Percentiles rank a stretch among this genome's conserved stretches.
These are phyloP conservation scores for Teratosphaeria zuluensis DNA, from an alignment of 2,329 filamentous ascomycete species.

Conservation along the genomic window DNA sequence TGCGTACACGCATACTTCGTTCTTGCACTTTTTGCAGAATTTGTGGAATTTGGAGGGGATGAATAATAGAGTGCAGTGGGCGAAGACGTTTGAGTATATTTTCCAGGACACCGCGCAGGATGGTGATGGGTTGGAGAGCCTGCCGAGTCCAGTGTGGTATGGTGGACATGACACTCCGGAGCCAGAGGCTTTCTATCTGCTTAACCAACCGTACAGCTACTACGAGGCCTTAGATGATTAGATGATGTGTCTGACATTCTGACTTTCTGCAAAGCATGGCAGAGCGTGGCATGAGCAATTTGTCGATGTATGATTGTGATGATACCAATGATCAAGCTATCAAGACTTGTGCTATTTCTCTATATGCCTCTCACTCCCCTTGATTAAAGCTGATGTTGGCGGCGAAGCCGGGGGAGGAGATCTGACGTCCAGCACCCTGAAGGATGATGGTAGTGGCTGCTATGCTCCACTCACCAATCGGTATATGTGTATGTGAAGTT, in stretches of 20 bases:
- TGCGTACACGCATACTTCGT: constrained; percentile 31
- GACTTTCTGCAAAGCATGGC: not conserved
- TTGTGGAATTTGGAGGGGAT: constrained; percentile 31
- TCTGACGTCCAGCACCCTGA: too few species aligned
- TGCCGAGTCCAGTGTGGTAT: constrained; percentile 25
- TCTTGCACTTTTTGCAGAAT: constrained; percentile 33
- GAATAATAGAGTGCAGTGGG: constrained; percentile 34
- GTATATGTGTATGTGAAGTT: too few species aligned
- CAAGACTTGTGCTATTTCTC: too few species aligned
- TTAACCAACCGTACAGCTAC: constrained; percentile 3
- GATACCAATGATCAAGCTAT: too few species aligned
- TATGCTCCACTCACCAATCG: too few species aligned
- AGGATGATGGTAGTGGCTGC: too few species aligned
- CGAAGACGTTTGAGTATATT: constrained; percentile 32
- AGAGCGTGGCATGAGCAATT: not conserved
- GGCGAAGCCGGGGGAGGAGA: too few species aligned
- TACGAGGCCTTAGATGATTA: constrained; percentile 1
- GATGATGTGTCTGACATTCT: not conserved
- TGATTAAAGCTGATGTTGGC: too few species aligned
- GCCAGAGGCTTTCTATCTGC: constrained; percentile 3
- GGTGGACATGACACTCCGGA: constrained; percentile 2
- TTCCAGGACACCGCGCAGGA: constrained; percentile 24
- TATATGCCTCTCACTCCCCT: too few species aligned
- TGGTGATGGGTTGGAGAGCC: constrained; percentile 8
- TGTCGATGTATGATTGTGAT: not conserved